Conservation (phyloP, 2,329 filamentous ascomycete genomes). For the Hymenoscyphus fraxineus region DNA sequence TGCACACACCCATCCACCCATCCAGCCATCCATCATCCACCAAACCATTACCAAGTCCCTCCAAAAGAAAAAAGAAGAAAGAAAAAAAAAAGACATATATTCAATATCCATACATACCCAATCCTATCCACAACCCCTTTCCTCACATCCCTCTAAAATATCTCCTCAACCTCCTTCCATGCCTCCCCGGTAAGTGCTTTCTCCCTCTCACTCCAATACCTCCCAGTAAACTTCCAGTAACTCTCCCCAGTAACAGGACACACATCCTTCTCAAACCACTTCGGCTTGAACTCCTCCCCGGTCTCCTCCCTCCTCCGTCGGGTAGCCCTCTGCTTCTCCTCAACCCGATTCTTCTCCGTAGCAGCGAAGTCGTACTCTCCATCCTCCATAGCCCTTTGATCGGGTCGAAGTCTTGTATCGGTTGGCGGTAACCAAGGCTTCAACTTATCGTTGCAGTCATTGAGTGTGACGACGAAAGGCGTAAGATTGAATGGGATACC, state of each 20-base stretch:
- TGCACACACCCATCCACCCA: too few relatives aligned
- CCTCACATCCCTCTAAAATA: constrained; percentile 29
- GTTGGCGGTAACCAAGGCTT: constrained; percentile 78
- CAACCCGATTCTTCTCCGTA: constrained; percentile 87
- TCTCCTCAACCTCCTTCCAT: constrained; percentile 36
- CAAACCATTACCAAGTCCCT: not conserved
- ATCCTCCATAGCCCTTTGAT: constrained; percentile 97
- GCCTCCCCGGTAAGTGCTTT: constrained; percentile 28
- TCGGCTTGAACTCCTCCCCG: constrained; percentile 77
- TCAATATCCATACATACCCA: not conserved
- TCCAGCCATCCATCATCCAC: too few relatives aligned
- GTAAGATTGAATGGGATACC: constrained; percentile 97
- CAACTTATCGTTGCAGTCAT: constrained; percentile 84
- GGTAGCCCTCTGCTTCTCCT: constrained; percentile 82
- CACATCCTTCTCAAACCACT: constrained; percentile 74
- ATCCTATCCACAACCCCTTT: not conserved
- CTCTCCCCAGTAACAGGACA: constrained; percentile 81
- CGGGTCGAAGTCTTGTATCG: constrained; percentile 86
- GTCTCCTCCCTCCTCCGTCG: constrained; percentile 67
- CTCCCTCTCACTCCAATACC: constrained; percentile 76
- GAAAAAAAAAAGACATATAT: not conserved
- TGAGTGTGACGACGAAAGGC: constrained; percentile 91
- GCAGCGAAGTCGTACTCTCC: constrained; percentile 95
- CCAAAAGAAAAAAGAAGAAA: not conserved
- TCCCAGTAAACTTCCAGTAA: constrained; percentile 84